Evolutionary conservation across 1,284 basidiomycete species (phyloP).

Genomic region (Moesziomyces parantarcticus): DNA sequence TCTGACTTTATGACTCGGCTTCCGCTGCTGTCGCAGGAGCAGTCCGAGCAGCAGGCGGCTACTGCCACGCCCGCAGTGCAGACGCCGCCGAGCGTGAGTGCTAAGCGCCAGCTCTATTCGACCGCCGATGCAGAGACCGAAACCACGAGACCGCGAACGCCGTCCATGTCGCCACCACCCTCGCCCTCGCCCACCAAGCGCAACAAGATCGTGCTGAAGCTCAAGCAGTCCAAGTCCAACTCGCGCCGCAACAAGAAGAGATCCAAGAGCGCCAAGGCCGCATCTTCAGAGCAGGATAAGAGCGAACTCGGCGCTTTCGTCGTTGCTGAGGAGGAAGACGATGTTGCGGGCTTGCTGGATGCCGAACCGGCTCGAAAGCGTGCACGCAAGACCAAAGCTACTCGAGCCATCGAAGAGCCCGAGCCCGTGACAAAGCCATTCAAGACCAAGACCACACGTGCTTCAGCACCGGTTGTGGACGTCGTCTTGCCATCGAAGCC

Average conservation of each 20-base stretch:
- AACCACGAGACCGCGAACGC: constrained; percentile 4
- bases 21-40: constrained; percentile 4
- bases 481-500: constrained; percentile 3
- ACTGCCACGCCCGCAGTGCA: too few species aligned
- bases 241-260: constrained; percentile 31
- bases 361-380: constrained; percentile 13
- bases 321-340: constrained; percentile 27
- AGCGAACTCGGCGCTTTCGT: neutral
- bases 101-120: constrained; percentile 16
- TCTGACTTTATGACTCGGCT: constrained; percentile 31
- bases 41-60: constrained; percentile 1
- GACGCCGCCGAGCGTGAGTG: constrained; percentile 8
- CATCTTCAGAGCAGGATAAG: constrained; percentile 11
- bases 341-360: constrained; percentile 14
- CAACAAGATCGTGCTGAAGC: constrained; percentile 1
- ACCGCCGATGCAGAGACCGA: neutral
- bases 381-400: constrained; percentile 1
- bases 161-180: constrained; percentile 30
- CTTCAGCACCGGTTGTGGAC: neutral
- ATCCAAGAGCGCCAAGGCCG: constrained; percentile 18
- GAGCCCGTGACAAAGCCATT: constrained; percentile 2
- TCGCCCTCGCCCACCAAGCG: constrained; percentile 39
- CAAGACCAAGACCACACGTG: neutral
- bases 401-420: neutral
- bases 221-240: constrained; percentile 24